phyloP scores from a whole-genome alignment of 306 rosid species.

The Ammopiptanthus mongolicus region DNA sequence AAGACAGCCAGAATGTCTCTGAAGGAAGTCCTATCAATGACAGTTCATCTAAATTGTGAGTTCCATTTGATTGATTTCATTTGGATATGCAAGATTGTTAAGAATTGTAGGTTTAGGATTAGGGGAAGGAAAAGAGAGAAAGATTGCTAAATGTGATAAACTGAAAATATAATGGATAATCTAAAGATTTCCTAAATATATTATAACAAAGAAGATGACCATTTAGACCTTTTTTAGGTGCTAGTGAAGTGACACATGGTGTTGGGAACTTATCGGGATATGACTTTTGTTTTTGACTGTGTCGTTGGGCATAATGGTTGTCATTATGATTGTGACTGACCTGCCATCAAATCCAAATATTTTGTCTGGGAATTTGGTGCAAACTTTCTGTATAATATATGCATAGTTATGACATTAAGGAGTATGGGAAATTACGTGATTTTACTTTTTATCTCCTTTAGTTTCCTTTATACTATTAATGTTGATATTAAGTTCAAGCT shows the following conservation, averaged over 20 bases:
- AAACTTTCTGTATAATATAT: background rate
- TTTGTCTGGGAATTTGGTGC: background rate
- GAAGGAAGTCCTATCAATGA: constrained; percentile 31
- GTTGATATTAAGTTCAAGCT: background rate
- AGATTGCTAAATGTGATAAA: background rate
- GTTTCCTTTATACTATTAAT: background rate
- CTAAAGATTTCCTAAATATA: background rate
- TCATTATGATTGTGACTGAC: background rate
- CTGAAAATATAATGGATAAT: background rate
- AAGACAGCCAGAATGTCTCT: constrained; percentile 35
- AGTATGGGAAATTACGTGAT: background rate
- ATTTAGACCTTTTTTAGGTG: background rate
- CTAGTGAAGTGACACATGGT: background rate
- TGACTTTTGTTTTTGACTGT: background rate
- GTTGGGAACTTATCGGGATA: background rate
- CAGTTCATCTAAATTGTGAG: constrained; percentile 66
- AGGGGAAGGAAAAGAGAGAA: background rate
- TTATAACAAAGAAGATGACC: background rate
- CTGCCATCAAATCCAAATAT: background rate
- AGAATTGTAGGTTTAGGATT: background rate
- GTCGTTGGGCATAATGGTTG: background rate
- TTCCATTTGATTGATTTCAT: constrained; percentile 18
- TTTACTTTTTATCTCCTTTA: background rate
- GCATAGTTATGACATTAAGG: background rate
- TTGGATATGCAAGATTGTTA: background rate